Evolutionary conservation across 441 rosid genomes (phyloP), one percentile per base, ranked within the genome.

Genomic region (Omphalea diandra): DNA sequence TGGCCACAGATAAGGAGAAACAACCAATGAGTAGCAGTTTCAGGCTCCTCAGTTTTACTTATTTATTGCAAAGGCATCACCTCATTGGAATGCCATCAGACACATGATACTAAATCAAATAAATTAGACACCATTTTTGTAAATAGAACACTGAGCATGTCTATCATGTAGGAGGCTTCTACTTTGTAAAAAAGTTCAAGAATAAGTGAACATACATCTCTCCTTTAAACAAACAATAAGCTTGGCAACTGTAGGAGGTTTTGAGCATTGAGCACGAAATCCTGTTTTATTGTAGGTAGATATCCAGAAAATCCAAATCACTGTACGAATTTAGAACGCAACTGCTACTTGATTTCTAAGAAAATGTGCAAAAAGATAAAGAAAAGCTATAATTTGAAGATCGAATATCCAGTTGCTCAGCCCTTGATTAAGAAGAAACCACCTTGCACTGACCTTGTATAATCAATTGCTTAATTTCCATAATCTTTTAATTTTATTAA

Each of bases 1-100:
- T 50, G 20, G 64, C 4, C 33, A 65, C 55, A 72, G 29, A 47
- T 14, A 67, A 69, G 26, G 31, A 73, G 3, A 65, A 56, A n/a
- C 27, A 38, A 73, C 60, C 27, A 69, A 52, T 52, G 49, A 40
- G 55, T 44, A 56, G 54, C 22, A 43, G 50, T 56, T 38, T 55
- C 49, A 33, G 38, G 31, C 27, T n/a, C n/a, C n/a, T n/a, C n/a
- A 12, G 31, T 18, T 43, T n/a, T 17, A 62, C 59, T 24, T 47
- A 15, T 24, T 40, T 68, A 50, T 9, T 11, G 29, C 26, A 50
- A 54, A 47, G 7, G 29, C 67, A 57, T 38, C 26, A 18, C 56
- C 20, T 33, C 54, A 22, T 10, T 59, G 3, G 43, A 54, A 63
- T 29, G 20, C 47, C n/a, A 53, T 18, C 10, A n/a, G 20, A 69